Conservation (phyloP, 2,329 filamentous ascomycete genomes). For the Penicillium occitanis region DNA sequence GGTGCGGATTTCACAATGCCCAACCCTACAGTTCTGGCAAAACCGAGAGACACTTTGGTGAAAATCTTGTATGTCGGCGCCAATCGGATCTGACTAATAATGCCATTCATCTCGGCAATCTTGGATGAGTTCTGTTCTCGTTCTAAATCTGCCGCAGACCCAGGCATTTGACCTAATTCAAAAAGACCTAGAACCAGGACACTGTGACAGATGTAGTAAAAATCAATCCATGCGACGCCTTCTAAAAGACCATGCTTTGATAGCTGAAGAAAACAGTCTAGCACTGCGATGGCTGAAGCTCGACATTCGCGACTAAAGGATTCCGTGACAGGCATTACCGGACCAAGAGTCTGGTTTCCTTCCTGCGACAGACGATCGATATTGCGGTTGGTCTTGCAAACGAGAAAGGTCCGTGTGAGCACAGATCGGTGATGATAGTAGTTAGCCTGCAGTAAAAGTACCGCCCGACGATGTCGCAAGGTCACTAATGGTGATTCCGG, state of each 20-base stretch:
- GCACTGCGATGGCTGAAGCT: conserved; percentile 33
- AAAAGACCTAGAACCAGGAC: conserved; percentile 35
- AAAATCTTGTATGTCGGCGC: conserved; percentile 21
- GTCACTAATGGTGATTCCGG: conserved; percentile 21
- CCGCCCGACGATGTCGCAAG: conserved; percentile 27
- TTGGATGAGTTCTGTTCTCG: conserved; percentile 4
- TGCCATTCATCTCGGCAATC: conserved; percentile 9
- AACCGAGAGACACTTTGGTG: conserved; percentile 14
- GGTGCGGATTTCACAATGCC: neutral
- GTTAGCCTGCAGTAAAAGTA: conserved; percentile 34
- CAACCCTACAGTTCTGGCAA: conserved; percentile 16
- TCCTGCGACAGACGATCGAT: conserved; percentile 14
- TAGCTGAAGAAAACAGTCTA: conserved; percentile 33
- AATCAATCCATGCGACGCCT: conserved; percentile 37
- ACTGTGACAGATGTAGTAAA: conserved; percentile 40
- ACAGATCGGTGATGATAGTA: conserved; percentile 37
- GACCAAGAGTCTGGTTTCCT: conserved; percentile 19
- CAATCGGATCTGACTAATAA: conserved; percentile 7
- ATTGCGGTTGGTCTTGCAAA: conserved; percentile 22
- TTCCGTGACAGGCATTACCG: conserved; percentile 24
- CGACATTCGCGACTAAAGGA: conserved; percentile 29
- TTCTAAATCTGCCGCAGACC: neutral
- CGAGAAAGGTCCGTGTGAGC: conserved; percentile 33
- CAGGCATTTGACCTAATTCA: conserved; percentile 17
- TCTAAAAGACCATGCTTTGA: conserved; percentile 36